phyloP scores from a whole-genome alignment of 495 filamentous ascomycete species.

The Neurospora sp. region DNA sequence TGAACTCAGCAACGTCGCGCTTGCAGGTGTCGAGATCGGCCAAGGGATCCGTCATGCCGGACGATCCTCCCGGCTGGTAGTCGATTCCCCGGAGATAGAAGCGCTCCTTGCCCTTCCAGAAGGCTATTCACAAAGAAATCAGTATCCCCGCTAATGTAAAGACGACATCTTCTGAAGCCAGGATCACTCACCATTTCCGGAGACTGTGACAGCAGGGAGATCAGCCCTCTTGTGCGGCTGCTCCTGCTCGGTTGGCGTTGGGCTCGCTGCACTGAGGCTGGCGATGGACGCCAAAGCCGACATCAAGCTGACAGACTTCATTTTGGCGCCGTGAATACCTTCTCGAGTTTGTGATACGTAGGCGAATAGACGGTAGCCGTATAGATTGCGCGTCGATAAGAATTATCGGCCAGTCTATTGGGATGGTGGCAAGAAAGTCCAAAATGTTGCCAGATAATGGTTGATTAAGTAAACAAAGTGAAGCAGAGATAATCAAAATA shows the following conservation, averaged over 20 bases:
- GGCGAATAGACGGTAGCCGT: background rate
- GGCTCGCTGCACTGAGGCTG: conserved; percentile 42
- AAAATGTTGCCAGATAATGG: background rate
- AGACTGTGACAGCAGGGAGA: conserved; percentile 34
- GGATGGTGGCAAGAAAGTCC: background rate
- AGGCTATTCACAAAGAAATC: conserved; percentile 42
- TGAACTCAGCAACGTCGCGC: conserved; percentile 77
- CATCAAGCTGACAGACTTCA: conserved; percentile 20
- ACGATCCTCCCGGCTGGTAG: conserved; percentile 89
- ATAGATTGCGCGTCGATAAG: background rate
- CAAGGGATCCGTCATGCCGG: conserved; percentile 67
- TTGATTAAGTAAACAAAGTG: background rate
- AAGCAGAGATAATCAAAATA: background rate
- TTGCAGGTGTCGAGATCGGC: conserved; percentile 59
- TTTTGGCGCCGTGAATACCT: conserved; percentile 1
- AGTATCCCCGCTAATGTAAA: background rate
- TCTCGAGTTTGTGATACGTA: background rate
- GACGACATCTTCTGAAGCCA: background rate
- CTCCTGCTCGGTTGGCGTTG: conserved; percentile 48
- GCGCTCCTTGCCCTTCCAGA: conserved; percentile 71
- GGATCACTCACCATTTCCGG: conserved; percentile 32
- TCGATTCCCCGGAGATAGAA: conserved; percentile 95
- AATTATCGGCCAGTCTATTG: background rate
- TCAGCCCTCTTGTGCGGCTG: conserved; percentile 40
- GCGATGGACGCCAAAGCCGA: conserved; percentile 46